Conservation (phyloP, 1,284 basidiomycete species). For the Rhodotorula sp. region DNA sequence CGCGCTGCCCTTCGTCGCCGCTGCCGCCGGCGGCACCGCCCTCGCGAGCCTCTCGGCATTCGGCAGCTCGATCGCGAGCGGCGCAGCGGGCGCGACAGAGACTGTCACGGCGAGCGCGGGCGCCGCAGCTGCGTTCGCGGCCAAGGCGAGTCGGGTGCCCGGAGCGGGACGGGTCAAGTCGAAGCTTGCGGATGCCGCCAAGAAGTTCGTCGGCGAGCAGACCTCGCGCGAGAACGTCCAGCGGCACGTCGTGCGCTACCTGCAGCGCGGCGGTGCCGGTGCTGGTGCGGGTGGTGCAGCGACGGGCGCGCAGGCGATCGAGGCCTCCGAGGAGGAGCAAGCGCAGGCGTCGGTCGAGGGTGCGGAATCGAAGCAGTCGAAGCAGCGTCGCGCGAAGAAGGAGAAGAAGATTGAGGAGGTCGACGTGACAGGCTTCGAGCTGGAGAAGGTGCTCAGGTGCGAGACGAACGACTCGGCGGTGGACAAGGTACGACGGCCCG, state of each 20-base stretch:
- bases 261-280: constrained; percentile 10
- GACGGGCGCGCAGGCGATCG: neutral
- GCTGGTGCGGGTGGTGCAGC: neutral
- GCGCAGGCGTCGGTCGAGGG: neutral
- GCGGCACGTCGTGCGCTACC: constrained; percentile 32
- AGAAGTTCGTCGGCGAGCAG: constrained; percentile 24
- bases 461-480: constrained; percentile 31
- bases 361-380: constrained; percentile 6
- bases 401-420: constrained; percentile 35
- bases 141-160: constrained; percentile 26
- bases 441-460: constrained; percentile 38
- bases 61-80: constrained; percentile 21
- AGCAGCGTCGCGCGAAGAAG: constrained; percentile 1
- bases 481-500: constrained; percentile 25
- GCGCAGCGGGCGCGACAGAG: constrained; percentile 8
- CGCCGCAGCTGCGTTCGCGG: constrained; percentile 18
- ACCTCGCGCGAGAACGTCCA: constrained; percentile 19
- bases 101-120: constrained; percentile 8
- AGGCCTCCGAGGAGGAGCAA: neutral
- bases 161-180: constrained; percentile 30
- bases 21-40: constrained; percentile 33
- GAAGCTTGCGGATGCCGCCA: constrained; percentile 36
- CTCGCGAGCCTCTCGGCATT: constrained; percentile 32
- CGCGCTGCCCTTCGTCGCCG: constrained; percentile 36
- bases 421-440: constrained; percentile 35